Evolutionary conservation across 2,329 filamentous ascomycete genomes (phyloP).

Genomic region (Colletotrichum melonis): DNA sequence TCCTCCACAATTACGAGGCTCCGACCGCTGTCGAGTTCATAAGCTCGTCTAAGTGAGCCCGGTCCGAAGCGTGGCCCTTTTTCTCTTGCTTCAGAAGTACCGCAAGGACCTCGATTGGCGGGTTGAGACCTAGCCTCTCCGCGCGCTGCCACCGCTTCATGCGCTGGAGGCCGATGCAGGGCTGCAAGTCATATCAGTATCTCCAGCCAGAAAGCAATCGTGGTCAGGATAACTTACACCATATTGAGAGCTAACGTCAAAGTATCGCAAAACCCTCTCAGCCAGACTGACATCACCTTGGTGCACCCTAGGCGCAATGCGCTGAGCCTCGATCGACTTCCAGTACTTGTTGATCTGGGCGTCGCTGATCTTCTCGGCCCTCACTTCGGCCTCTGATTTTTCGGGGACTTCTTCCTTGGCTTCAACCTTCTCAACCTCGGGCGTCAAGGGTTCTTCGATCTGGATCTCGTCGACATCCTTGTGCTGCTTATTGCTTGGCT

Average conservation of each 20-base stretch:
- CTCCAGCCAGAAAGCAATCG: not conserved
- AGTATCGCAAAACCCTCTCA: constrained; percentile 91
- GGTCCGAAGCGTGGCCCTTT: constrained; percentile 65
- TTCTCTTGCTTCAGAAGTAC: constrained; percentile 81
- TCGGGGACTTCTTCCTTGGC: constrained; percentile 45
- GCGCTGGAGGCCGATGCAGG: constrained; percentile 86
- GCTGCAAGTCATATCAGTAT: constrained; percentile 60
- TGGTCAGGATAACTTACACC: constrained; percentile 74
- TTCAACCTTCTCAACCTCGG: constrained; percentile 40
- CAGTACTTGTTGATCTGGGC: constrained; percentile 83
- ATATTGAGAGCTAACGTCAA: constrained; percentile 91
- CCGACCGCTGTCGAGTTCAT: constrained; percentile 61
- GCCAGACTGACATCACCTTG: constrained; percentile 77
- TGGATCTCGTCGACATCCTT: constrained; percentile 36
- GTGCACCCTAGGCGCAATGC: constrained; percentile 79
- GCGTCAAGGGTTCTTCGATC: constrained; percentile 39
- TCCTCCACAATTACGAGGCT: constrained; percentile 32
- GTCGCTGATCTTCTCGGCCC: constrained; percentile 74
- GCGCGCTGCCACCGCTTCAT: constrained; percentile 90
- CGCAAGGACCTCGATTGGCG: constrained; percentile 90
- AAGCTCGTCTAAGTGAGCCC: constrained; percentile 80
- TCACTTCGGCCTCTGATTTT: constrained; percentile 63
- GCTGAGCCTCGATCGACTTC: constrained; percentile 75
- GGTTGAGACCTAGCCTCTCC: constrained; percentile 82
- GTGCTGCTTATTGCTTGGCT: constrained; percentile 37